A percentile compares a stretch with the other conserved stretches of the same genome.
Conservation (phyloP, 371 early-diverging fungal genomes). For the Syncephalastrum monosporum region DNA sequence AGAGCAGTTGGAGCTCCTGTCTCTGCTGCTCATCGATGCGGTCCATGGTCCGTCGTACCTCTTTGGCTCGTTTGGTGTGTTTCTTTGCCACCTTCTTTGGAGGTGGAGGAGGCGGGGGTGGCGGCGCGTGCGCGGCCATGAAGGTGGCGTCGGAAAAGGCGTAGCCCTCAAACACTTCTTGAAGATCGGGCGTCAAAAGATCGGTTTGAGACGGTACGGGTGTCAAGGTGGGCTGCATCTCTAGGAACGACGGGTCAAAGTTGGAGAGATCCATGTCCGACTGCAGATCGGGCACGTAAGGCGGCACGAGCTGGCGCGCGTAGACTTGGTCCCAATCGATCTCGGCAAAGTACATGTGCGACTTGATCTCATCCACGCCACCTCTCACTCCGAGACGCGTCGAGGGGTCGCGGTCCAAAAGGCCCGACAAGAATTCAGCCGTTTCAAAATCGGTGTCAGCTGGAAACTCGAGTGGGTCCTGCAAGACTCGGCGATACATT, state of each 20-base stretch:
- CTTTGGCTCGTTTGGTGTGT: neutral
- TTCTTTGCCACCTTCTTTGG: too few species aligned
- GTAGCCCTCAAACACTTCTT: slow-evolving; percentile 59
- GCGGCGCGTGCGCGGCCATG: slow-evolving; percentile 2
- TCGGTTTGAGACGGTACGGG: slow-evolving; percentile 42
- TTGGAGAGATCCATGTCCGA: slow-evolving; percentile 62
- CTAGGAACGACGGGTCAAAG: slow-evolving; percentile 62
- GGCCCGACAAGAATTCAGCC: slow-evolving; percentile 56
- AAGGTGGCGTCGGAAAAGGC: slow-evolving; percentile 43
- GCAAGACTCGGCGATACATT: slow-evolving; percentile 83
- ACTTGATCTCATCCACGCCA: slow-evolving; percentile 59
- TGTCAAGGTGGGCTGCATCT: slow-evolving; percentile 55
- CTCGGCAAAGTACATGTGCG: slow-evolving; percentile 67
- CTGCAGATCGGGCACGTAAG: slow-evolving; percentile 51
- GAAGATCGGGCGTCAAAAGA: slow-evolving; percentile 42
- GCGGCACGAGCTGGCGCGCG: slow-evolving; percentile 53
- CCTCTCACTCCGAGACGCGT: slow-evolving; percentile 62
- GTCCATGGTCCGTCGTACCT: slow-evolving; percentile 17
- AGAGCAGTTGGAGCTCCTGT: slow-evolving; percentile 12
- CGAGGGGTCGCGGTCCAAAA: slow-evolving; percentile 71
- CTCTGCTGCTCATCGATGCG: slow-evolving; percentile 17
- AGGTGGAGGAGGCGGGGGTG: neutral
- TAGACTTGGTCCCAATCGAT: slow-evolving; percentile 73
- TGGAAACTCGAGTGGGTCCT: slow-evolving; percentile 77
- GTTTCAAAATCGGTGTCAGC: slow-evolving; percentile 62